phyloP scores from a whole-genome alignment of 2,329 filamentous ascomycete genomes.

The Ceratocystis papillata region DNA sequence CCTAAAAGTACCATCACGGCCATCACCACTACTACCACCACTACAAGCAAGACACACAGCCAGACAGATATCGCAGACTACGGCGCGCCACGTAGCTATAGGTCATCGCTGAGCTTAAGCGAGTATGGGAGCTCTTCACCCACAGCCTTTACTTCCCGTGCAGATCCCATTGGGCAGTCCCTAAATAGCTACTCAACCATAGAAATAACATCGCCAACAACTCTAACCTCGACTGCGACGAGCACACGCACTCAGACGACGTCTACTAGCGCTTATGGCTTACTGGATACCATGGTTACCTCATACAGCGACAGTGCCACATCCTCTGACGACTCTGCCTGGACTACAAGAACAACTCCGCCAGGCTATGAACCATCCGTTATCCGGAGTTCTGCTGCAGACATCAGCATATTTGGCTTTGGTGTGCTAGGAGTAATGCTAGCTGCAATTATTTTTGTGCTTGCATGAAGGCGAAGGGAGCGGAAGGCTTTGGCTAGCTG shows the following conservation, averaged over 20 bases:
- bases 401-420: slow-evolving; percentile 6
- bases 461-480: slow-evolving; percentile 1
- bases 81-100: slow-evolving; percentile 7
- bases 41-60: not conserved
- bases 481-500: not conserved
- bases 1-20: not conserved
- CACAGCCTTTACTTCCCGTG: not conserved
- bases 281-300: not conserved
- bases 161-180: not conserved
- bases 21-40: not conserved
- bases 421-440: slow-evolving; percentile 13
- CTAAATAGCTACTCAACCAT: not conserved
- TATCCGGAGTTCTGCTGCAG: slow-evolving; percentile 9
- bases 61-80: not conserved
- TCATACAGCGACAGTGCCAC: not conserved
- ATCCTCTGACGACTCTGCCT: not conserved
- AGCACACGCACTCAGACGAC: slow-evolving; percentile 4
- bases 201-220: slow-evolving; percentile 12
- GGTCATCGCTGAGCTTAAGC: not conserved
- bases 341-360: not conserved
- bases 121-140: not conserved
- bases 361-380: slow-evolving; percentile 1
- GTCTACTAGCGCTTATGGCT: not conserved
- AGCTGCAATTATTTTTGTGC: slow-evolving; percentile 13
- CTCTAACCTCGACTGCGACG: slow-evolving; percentile 4